Evolutionary conservation across 495 filamentous ascomycete genomes (phyloP), one percentile per base, ranked within the genome.

Genomic region (Hypoxylon lienhwacheense): DNA sequence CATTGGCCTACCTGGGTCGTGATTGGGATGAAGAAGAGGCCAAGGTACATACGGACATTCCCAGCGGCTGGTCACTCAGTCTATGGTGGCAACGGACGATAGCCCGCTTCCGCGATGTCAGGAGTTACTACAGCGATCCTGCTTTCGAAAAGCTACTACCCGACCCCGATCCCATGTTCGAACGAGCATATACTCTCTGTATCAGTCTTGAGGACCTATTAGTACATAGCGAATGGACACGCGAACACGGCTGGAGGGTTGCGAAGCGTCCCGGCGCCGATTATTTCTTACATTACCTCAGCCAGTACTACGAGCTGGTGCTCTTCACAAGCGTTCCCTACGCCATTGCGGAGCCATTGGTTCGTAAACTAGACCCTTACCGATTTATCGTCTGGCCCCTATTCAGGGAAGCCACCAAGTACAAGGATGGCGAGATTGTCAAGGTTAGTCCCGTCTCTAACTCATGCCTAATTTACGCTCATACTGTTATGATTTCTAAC

Each of bases 231-330:
- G 88, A 95, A 62, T 98, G 93, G 93, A 82, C 82, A 15, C 82
- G 91, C 41, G 87, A 97, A 61, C 87, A 97, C 61, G 93, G 93
- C 20, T 98, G 93, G 92, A 84, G 92, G 49, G 81, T 92, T 59
- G 93, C 93, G 32, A 98, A 98, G 74, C 83, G 93, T 25, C 93
- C 93, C 20, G 93, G 93, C 31, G 79, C 96, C 35, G 93, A 98
- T 73, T 98, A 98, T 76, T 97, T 98, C 76, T 70, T 98, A 45
- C 89, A 87, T 64, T 98, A 98, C 67, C 78, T 98, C 29, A 90
- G 86, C 71, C 90, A 96, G 67, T 97, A 97, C 77, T 98, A 96
- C 70, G 93, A 98, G 68, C 78, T 98, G 16, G 95, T 97, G 28
- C 81, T 98, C 35, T 98, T 96, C 76, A 97, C 95, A 20, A 89